Evolutionary conservation across 192 early-diverging fungal genomes (phyloP).

Genomic region (Obelidium mucronatum): DNA sequence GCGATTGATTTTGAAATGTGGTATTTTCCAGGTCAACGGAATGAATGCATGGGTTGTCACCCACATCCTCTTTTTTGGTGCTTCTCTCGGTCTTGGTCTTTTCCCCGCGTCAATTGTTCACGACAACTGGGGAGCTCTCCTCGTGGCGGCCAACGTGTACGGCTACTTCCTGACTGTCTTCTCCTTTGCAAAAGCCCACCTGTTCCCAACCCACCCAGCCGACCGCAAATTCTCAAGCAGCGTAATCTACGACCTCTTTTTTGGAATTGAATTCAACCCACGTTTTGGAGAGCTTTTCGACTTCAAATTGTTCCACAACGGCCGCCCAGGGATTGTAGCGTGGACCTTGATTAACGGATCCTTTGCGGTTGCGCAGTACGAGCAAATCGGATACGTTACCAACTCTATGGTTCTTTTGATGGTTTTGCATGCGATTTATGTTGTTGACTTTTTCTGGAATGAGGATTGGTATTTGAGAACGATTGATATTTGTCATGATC

Average conservation of each 20-base stretch:
- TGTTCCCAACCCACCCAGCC: constrained; percentile 73
- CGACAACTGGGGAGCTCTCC: constrained; percentile 77
- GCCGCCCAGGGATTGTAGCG: constrained; percentile 83
- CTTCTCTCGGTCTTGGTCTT: constrained; percentile 66
- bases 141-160: constrained; percentile 76
- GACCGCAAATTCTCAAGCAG: constrained; percentile 82
- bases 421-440: constrained; percentile 75
- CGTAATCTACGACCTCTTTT: constrained; percentile 77
- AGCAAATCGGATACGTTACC: constrained; percentile 75
- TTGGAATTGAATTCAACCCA: constrained; percentile 87
- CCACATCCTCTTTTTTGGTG: constrained; percentile 63
- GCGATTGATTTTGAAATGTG: background rate
- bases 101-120: constrained; percentile 73
- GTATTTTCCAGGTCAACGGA: constrained; percentile 68
- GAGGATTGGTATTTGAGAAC: constrained; percentile 90
- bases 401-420: constrained; percentile 85
- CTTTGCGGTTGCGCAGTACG: constrained; percentile 79
- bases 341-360: constrained; percentile 84
- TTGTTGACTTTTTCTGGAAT: constrained; percentile 81
- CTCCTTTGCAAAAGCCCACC: constrained; percentile 73
- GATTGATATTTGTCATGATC: constrained; percentile 85
- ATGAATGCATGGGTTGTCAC: constrained; percentile 73
- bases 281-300: constrained; percentile 77
- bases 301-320: constrained; percentile 87
- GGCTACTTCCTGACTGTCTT: constrained; percentile 81